Evolutionary conservation across 352 stramenopile species (phyloP), one percentile per base, ranked within the genome.

Genomic region (Phytophthora ramorum): DNA sequence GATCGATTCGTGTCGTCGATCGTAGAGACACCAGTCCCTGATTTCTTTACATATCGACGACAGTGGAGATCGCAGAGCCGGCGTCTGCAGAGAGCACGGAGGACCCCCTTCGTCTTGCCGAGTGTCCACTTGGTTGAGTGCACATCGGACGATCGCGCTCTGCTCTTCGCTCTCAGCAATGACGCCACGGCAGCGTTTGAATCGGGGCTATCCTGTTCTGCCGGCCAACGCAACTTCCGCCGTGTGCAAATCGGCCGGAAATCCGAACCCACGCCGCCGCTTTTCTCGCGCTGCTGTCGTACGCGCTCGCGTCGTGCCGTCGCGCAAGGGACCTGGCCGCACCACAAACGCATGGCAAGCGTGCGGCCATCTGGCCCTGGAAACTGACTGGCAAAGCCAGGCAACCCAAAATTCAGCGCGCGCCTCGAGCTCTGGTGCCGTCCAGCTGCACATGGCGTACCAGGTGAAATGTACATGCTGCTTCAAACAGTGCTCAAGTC

Each of bases 211-310:
- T 69, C 52, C 52, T 40, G 26, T 14, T 3, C 22, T 14, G 19
- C 14, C 45, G 16, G 6, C 34, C 41, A 30, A 55, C 40, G 48
- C 41, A 41, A 62, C 59, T 55, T 58, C 57, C 20, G 49, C 14
- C 44, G 26, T 34, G 16, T 8, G 40, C 32, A 67, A 67, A 60
- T 55, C 43, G 19, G 17, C 20, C 19, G 47, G 52, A 60, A 60
- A 9, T 10, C 17, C 12, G 46, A 64, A 69, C 61, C 53, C 62
- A 69, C 48, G 44, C 24, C 38, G 63, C 44, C 44, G 51, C 50
- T 37, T 72, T 53, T 72, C 58, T 72, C 14, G 57, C 67, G 43
- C 26, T 53, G 55, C 30, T 70, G 54, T 54, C 57, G 58, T 55
- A 47, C 50, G 38, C n/a, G 20, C 47, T 68, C 35, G 50, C 50